Percentiles rank a stretch among this genome's conserved stretches.
Evolutionary conservation across 345 rosid species (phyloP).

Genomic region (Populus davidiana): DNA sequence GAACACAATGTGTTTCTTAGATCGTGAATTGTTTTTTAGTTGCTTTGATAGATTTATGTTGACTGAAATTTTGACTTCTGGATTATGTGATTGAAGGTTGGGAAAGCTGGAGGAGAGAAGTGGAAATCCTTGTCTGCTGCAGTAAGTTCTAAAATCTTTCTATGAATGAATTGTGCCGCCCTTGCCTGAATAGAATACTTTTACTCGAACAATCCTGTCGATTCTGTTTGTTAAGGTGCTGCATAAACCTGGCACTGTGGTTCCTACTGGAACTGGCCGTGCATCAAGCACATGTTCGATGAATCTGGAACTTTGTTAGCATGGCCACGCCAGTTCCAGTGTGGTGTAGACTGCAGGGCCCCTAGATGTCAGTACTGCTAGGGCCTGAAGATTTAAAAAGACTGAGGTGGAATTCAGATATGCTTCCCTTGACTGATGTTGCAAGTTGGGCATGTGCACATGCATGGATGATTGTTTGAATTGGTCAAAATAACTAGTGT

Average conservation of each 20-base stretch:
- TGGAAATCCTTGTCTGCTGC: slow-evolving; percentile 48
- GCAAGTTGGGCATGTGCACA: not conserved
- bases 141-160: slow-evolving; percentile 11
- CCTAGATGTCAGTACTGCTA: not conserved
- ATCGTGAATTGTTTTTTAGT: not conserved
- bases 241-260: slow-evolving; percentile 1
- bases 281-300: not conserved
- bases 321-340: not conserved
- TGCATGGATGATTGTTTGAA: slow-evolving; percentile 1
- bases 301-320: not conserved
- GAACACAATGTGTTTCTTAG: not conserved
- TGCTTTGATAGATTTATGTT: not conserved
- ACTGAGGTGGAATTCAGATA: slow-evolving; percentile 7
- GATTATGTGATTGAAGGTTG: slow-evolving; percentile 39
- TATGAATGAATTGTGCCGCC: not conserved
- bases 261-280: not conserved
- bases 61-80: slow-evolving; percentile 6
- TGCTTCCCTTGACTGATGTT: slow-evolving; percentile 5
- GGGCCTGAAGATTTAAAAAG: slow-evolving; percentile 6
- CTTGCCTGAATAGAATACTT: not conserved
- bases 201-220: slow-evolving; percentile 6
- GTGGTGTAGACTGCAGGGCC: slow-evolving; percentile 1
- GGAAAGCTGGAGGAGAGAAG: slow-evolving; percentile 56
- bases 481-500: slow-evolving; percentile 11
- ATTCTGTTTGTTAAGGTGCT: slow-evolving; percentile 6